phyloP scores from a whole-genome alignment of 2,329 filamentous ascomycete genomes.

The Stylonectria norvegica region DNA sequence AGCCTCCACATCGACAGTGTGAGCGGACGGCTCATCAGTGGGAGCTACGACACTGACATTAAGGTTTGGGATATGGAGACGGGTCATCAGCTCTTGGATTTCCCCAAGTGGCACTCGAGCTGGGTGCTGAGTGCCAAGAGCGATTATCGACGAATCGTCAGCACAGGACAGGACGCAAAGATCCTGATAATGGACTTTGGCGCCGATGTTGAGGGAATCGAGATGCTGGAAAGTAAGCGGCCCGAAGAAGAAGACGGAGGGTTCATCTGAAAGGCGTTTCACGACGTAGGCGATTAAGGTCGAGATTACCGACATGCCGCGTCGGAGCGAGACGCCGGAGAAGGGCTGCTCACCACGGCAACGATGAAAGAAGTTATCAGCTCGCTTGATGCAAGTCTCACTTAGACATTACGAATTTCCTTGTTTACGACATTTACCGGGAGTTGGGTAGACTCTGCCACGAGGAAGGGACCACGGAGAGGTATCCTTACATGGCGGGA shows the following conservation, averaged over 20 bases:
- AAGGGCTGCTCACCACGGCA: too few relatives aligned
- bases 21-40: conserved; percentile 82
- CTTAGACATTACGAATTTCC: conserved; percentile 12
- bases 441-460: conserved; percentile 18
- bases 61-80: conserved; percentile 88
- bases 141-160: conserved; percentile 91
- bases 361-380: too few relatives aligned
- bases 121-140: conserved; percentile 97
- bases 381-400: conserved; percentile 9
- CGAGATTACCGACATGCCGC: too few relatives aligned
- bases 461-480: too few relatives aligned
- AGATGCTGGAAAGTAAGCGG: conserved; percentile 50
- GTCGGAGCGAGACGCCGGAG: too few relatives aligned
- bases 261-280: conserved; percentile 33
- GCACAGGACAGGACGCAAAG: conserved; percentile 89
- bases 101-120: conserved; percentile 92
- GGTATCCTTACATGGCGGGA: too few relatives aligned
- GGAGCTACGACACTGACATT: conserved; percentile 92
- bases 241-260: conserved; percentile 14
- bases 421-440: conserved; percentile 21
- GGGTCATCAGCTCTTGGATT: conserved; percentile 74
- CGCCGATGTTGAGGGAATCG: conserved; percentile 54
- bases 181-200: conserved; percentile 94
- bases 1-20: conserved; percentile 86
- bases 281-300: too few relatives aligned